Base-by-base conservation (phyloP, 257 asterid genomes). In the Phtheirospermum japonicum region DNA sequence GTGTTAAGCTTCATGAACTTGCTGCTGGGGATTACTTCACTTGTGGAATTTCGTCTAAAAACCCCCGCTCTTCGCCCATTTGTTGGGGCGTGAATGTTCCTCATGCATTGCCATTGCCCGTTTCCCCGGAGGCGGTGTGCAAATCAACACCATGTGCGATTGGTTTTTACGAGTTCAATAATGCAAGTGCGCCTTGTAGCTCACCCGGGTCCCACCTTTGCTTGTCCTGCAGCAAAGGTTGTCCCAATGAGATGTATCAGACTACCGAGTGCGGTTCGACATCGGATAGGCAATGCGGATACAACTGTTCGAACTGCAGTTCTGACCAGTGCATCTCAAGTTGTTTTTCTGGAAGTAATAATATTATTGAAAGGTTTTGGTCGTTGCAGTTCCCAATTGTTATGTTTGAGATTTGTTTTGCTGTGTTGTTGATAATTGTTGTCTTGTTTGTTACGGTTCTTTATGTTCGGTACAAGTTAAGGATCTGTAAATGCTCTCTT, bases 11-110 rank as follows among this genome's bases (percentile, higher is more conserved):
- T 31, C 87, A 80, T 36, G 89, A 84, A 70, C 83, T 90, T 32
- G 94, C 96, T 18, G 96, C 89, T 11, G 98, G 98, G 3, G 96
- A 84, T 78, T 90, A 90, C 77, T 90, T 90, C 80, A 80, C 85
- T 31, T 90, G 98, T 63, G 98, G 98, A 30, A 79, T 90, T 77
- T 83, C 80, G 19, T 90, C 91, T 0, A 78, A 80, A 66, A 65
- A 77, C 2, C 77, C 89, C 5, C 79, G n/a, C n/a, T n/a, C 85
- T 10, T 53, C 63, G 52, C 97, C 97, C 4, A 79, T 90, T 56
- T 90, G 98, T 43, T 90, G 98, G 98, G 98, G 98, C 6, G 69
- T 53, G 31, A 79, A 79, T 12, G 88, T 83, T 51, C 96, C 98
- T 2, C 65, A 89, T 2, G 56, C 96, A 46, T 79, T 85, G 39